Conservation (phyloP, 108 stramenopile species). For the Cyclostephanos tholiformis region DNA sequence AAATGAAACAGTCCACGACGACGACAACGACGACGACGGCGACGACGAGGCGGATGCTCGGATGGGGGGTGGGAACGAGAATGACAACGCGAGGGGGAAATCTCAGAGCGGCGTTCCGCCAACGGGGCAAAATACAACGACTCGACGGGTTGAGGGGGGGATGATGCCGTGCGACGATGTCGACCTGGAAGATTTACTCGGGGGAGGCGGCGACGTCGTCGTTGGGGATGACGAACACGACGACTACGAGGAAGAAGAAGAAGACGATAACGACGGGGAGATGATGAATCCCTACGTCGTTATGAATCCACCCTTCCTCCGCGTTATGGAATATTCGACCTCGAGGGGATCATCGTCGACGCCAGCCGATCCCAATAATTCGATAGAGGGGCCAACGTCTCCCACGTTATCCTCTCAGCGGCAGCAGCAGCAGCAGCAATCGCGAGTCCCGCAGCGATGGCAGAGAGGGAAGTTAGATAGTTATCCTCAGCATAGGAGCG, state of each 20-base stretch:
- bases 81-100: too few species aligned
- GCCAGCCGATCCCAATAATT: too few species aligned
- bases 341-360: background rate
- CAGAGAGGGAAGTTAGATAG: too few species aligned
- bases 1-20: too few species aligned
- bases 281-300: constrained; percentile 41
- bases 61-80: too few species aligned
- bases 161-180: background rate
- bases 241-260: constrained; percentile 22
- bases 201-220: background rate
- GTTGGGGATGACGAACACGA: background rate
- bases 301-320: constrained; percentile 27
- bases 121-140: too few species aligned
- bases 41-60: too few species aligned
- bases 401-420: background rate
- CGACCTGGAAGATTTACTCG: background rate
- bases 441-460: too few species aligned
- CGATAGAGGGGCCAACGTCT: constrained; percentile 22
- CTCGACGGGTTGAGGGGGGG: background rate
- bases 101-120: too few species aligned
- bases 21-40: too few species aligned
- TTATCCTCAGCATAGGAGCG: too few species aligned
- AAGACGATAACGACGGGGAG: constrained; percentile 14
- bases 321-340: constrained; percentile 16
- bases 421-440: constrained; percentile 3